Percentiles rank a stretch among this genome's conserved stretches.
These are phyloP conservation scores for Fonsecaea multimorphosa DNA, from an alignment of 2,329 filamentous ascomycete genomes.

Conservation along the genomic window DNA sequence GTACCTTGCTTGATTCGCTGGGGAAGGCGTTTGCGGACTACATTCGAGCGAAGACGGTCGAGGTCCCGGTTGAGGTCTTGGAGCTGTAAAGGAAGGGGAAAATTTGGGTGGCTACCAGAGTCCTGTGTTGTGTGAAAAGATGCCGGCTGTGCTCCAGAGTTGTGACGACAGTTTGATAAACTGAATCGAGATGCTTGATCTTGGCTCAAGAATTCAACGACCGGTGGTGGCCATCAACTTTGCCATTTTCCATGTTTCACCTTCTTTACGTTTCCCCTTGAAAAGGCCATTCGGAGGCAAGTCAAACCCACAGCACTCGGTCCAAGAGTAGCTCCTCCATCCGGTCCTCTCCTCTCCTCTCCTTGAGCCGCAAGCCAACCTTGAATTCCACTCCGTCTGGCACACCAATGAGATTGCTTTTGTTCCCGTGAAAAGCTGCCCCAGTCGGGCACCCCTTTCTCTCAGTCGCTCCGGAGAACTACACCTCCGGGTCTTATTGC, in stretches of 20 bases:
- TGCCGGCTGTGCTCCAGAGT: not conserved
- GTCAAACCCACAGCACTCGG: too few relatives aligned
- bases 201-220: not conserved
- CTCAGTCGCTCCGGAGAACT: not conserved
- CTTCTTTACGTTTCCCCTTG: too few relatives aligned
- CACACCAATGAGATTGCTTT: not conserved
- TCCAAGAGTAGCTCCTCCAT: too few relatives aligned
- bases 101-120: not conserved
- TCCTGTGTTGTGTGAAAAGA: not conserved
- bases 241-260: not conserved
- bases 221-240: not conserved
- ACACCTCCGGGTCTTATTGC: not conserved
- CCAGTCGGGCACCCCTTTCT: not conserved
- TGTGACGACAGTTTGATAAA: not conserved
- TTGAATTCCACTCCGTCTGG: too few relatives aligned
- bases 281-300: too few relatives aligned
- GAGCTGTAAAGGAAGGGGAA: not conserved
- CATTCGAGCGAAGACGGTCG: conserved; percentile 52
- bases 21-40: conserved; percentile 63
- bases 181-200: not conserved
- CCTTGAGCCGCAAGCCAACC: too few relatives aligned
- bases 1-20: conserved; percentile 55
- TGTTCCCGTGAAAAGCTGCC: not conserved
- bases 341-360: too few relatives aligned
- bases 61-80: conserved; percentile 44